These are phyloP conservation scores for Fagopyrum tataricum DNA, from an alignment of 148 eudicot genomes.

Conservation along the genomic window DNA sequence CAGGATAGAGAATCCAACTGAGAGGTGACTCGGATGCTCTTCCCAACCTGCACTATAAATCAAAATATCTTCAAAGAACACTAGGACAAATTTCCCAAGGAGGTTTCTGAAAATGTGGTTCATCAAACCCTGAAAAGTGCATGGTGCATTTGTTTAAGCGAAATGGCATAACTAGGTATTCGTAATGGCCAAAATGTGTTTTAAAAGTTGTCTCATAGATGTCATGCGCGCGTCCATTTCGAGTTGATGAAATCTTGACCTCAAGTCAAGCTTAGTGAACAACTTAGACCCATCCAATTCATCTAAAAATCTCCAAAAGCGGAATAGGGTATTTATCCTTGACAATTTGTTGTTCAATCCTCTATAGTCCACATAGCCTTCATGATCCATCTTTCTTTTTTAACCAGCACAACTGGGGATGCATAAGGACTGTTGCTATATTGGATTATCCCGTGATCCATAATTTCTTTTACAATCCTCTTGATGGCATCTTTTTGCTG, in stretches of 20 bases:
- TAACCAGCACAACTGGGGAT: too few species aligned
- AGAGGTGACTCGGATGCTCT: not conserved
- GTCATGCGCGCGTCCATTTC: not conserved
- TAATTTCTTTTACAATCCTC: not conserved
- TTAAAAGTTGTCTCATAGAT: constrained; percentile 6
- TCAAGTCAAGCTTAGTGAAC: constrained; percentile 14
- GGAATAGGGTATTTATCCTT: constrained; percentile 17
- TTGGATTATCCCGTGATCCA: constrained; percentile 4
- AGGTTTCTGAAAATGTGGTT: not conserved
- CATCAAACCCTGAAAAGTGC: constrained; percentile 15
- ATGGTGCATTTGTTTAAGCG: constrained; percentile 19
- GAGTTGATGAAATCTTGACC: constrained; percentile 1
- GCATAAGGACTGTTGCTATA: constrained; percentile 9
- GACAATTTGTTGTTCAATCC: not conserved
- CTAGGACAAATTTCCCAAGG: not conserved
- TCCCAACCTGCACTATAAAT: not conserved
- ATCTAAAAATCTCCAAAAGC: constrained; percentile 13
- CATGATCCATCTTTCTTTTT: constrained; percentile 16
- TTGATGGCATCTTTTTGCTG: constrained; percentile 7
- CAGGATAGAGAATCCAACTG: not conserved
- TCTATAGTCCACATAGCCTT: constrained; percentile 17
- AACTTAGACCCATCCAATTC: not conserved
- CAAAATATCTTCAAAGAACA: constrained; percentile 17
- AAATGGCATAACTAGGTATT: constrained; percentile 20
- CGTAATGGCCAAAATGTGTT: constrained; percentile 7